Evolutionary conservation across 78 protist genomes (phyloP).

Genomic region (Paratrimastix pyriformis): DNA sequence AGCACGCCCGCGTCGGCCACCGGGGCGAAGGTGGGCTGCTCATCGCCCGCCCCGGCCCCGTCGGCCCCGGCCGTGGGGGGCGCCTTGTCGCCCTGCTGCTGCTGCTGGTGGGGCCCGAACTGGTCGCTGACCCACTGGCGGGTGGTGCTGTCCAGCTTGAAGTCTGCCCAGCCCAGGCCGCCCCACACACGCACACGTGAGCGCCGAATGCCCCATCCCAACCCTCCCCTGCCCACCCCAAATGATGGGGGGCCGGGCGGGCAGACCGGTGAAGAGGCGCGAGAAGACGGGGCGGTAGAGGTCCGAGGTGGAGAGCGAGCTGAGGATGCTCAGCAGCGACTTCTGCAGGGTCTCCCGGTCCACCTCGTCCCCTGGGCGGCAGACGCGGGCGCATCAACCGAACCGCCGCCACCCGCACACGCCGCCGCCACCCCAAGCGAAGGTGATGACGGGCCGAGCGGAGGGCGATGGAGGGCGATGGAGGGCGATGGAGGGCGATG

Average conservation of each 20-base stretch:
- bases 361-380: not conserved
- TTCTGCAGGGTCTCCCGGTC: not conserved
- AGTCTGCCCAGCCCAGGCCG: too few species aligned
- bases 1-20: slow-evolving; percentile 5
- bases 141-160: not conserved
- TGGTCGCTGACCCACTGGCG: not conserved
- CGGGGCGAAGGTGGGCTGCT: not conserved
- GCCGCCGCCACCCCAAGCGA: too few species aligned
- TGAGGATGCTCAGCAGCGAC: not conserved
- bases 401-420: too few species aligned
- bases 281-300: not conserved
- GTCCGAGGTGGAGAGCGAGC: slow-evolving; percentile 3
- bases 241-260: too few species aligned
- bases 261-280: slow-evolving; percentile 13
- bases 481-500: too few species aligned
- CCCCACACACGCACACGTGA: too few species aligned
- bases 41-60: too few species aligned
- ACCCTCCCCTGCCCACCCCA: too few species aligned
- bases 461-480: too few species aligned
- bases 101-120: not conserved
- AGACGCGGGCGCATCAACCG: too few species aligned
- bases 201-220: too few species aligned
- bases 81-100: not conserved
- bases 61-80: not conserved
- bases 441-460: too few species aligned